Percentiles rank a stretch among this genome's conserved stretches.
Evolutionary conservation across 2,329 filamentous ascomycete genomes (phyloP).

Genomic region (Cryphonectria carpinicola): DNA sequence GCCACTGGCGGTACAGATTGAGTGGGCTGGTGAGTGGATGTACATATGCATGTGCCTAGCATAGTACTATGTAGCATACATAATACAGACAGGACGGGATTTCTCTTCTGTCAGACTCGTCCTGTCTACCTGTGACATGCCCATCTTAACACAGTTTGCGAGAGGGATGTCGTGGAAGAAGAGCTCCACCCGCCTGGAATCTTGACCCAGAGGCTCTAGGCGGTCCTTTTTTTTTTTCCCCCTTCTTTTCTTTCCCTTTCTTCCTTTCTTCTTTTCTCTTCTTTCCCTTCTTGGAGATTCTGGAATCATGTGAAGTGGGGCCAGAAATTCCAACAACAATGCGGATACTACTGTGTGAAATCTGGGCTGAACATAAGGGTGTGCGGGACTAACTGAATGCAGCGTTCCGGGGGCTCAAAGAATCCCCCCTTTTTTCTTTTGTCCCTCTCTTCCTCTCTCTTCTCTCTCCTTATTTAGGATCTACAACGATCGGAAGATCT

Average conservation of each 20-base stretch:
- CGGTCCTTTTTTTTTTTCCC: background rate
- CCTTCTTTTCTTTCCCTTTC: no score
- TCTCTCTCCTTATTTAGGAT: background rate
- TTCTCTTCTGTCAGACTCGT: background rate
- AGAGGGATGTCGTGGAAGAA: background rate
- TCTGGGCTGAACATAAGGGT: background rate
- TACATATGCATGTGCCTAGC: background rate
- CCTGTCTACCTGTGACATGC: background rate
- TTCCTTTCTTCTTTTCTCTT: no score
- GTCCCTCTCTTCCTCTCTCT: background rate
- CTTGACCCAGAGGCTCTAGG: background rate
- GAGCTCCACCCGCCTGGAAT: background rate
- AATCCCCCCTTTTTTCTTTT: background rate
- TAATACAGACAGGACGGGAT: background rate
- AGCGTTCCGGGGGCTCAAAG: background rate
- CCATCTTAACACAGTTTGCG: background rate
- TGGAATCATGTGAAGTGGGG: slow-evolving; percentile 8
- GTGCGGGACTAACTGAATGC: background rate
- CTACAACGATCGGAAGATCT: background rate
- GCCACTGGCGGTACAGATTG: background rate
- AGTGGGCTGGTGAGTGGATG: no score
- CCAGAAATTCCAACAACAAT: background rate
- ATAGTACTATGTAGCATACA: no score
- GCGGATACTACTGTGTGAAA: background rate
- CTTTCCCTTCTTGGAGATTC: background rate